These are phyloP conservation scores for Ceratocystis diversiconidia DNA, from an alignment of 2,329 filamentous ascomycete genomes.

Conservation along the genomic window DNA sequence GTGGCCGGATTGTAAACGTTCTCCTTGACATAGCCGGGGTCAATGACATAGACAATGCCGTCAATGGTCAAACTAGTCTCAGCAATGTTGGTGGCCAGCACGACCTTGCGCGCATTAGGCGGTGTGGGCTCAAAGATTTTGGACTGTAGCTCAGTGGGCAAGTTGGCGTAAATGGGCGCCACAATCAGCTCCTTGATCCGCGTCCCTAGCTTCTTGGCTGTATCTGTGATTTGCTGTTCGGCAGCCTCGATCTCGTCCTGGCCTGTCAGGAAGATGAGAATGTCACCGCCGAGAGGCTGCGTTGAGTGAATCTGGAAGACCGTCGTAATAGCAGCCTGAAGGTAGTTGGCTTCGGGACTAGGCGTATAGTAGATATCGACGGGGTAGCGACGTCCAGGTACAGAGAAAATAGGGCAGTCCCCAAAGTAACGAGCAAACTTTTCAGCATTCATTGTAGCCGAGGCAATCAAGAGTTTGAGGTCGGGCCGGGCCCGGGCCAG, in stretches of 20 bases:
- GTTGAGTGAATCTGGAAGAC: conserved; percentile 90
- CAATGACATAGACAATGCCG: conserved; percentile 90
- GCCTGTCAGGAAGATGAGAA: conserved; percentile 86
- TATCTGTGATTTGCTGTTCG: conserved; percentile 71
- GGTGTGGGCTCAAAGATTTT: conserved; percentile 94
- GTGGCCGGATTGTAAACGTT: conserved; percentile 85
- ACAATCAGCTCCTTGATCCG: conserved; percentile 79
- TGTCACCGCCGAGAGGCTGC: conserved; percentile 63
- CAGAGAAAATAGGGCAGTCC: conserved; percentile 84
- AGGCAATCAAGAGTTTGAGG: conserved; percentile 80
- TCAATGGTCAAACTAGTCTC: conserved; percentile 94
- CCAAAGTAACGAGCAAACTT: conserved; percentile 90
- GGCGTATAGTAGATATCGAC: conserved; percentile 87
- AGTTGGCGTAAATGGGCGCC: conserved; percentile 84
- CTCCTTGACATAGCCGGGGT: conserved; percentile 89
- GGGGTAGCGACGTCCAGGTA: conserved; percentile 75
- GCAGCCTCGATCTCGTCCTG: conserved; percentile 92
- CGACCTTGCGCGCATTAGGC: conserved; percentile 71
- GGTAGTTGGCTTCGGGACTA: conserved; percentile 84
- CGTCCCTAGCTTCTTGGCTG: conserved; percentile 69
- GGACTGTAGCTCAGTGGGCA: conserved; percentile 78
- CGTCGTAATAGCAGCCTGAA: conserved; percentile 80
- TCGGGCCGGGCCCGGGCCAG: conserved; percentile 70
- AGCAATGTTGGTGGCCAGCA: conserved; percentile 91
- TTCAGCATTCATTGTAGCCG: conserved; percentile 84